Base-by-base conservation (phyloP, 768 basidiomycete species). In the Tulasnella sp. region DNA sequence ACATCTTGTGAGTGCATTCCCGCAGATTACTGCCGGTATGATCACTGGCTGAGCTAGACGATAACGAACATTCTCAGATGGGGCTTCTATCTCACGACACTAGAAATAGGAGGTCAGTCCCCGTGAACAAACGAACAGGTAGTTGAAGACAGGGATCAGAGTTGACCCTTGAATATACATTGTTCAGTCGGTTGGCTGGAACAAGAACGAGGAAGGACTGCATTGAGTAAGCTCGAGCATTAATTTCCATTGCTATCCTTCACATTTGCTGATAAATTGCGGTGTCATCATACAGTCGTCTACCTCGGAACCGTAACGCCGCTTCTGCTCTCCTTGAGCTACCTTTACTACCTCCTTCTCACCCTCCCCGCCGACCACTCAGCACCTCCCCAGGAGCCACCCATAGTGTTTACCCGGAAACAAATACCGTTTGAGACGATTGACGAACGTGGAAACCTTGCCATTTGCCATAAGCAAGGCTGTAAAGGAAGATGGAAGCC, bases 401-500 rank as follows among this genome's bases (percentile, higher is more conserved):
- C 64, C 19, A 34, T 29, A 34, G 17, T 36, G 5, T 34, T 65
- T 14, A 2, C 8, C 22, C 64, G 19, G 12, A 65, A 65, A 29
- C 64, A 37, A 8, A 34, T 37, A 11, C 35, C 64, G 11, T 65
- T 65, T 14, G 35, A 35, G 36, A 36, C 35, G 34, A 29, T 42
- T 14, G 63, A 72, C 19, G n/a, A 65, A 26, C n/a, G 29, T 3
- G 71, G 71, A 5, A n/a, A 17, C 17, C 62, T 72, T 36, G 71
- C 35, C 29, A 32, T 8, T 14, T 72, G 71, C 41, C 29, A 29
- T 17, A 72, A 72, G 26, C 29, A 47, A 29, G 17, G 8, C 4
- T 72, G 71, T 35, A 72, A 72, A 9, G 71, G 71, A 35, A 67
- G 71, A 5, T 72, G 71, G 71, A 72, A 72, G 40, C 71, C 71